These are phyloP conservation scores for Prunus padus DNA, from an alignment of 306 rosid genomes.

Conservation along the genomic window DNA sequence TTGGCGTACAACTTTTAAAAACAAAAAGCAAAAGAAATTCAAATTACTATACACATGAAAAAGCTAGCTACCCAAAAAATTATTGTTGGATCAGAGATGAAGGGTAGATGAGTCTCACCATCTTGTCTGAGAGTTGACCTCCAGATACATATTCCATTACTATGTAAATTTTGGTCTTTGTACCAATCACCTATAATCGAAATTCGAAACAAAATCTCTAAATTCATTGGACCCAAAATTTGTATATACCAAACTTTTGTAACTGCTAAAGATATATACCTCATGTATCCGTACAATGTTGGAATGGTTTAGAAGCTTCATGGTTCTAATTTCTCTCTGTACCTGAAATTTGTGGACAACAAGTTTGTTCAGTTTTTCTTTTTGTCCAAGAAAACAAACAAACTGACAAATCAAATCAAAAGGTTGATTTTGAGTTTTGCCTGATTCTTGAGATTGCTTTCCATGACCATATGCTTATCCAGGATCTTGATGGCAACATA, in stretches of 20 bases:
- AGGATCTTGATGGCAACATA: slow-evolving; percentile 67
- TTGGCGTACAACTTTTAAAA: slow-evolving; percentile 38
- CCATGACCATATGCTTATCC: slow-evolving; percentile 67
- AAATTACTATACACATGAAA: not conserved
- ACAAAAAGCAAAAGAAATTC: slow-evolving; percentile 10
- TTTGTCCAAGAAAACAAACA: not conserved
- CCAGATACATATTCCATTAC: slow-evolving; percentile 76
- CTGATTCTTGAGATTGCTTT: slow-evolving; percentile 62
- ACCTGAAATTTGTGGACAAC: slow-evolving; percentile 46
- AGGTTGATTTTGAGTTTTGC: slow-evolving; percentile 26
- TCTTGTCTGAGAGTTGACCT: slow-evolving; percentile 66
- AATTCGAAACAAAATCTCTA: not conserved
- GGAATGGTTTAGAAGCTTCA: slow-evolving; percentile 76
- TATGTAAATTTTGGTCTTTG: slow-evolving; percentile 74
- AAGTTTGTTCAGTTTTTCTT: not conserved
- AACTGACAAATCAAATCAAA: not conserved
- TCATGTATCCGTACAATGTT: slow-evolving; percentile 73
- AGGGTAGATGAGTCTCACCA: slow-evolving; percentile 48
- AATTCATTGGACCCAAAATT: not conserved
- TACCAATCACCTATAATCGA: slow-evolving; percentile 55
- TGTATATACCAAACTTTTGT: not conserved
- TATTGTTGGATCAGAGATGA: not conserved
- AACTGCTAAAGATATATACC: slow-evolving; percentile 31
- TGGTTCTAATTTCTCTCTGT: slow-evolving; percentile 74
- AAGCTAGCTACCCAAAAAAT: slow-evolving; percentile 5